phyloP scores from a whole-genome alignment of 1,284 basidiomycete genomes.

The Heterobasidion parviporum region DNA sequence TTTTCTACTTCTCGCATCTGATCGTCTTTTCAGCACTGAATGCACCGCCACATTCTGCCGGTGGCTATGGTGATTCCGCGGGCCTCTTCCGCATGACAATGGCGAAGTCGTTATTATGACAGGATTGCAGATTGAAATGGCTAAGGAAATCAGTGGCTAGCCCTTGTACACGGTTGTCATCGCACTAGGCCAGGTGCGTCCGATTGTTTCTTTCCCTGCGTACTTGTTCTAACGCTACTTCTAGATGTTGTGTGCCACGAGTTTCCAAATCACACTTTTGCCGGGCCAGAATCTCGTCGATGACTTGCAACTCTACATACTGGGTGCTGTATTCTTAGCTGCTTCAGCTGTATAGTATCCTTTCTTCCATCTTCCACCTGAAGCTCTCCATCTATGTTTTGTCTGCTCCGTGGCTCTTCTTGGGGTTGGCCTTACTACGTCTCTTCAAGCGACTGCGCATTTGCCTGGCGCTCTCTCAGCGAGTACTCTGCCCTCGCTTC shows the following conservation, averaged over 20 bases:
- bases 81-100: slow-evolving; percentile 42
- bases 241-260: slow-evolving; percentile 79
- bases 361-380: slow-evolving; percentile 86
- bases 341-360: slow-evolving; percentile 84
- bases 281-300: slow-evolving; percentile 81
- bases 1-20: slow-evolving; percentile 8
- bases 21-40: slow-evolving; percentile 43
- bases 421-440: slow-evolving; percentile 65
- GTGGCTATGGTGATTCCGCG: slow-evolving; percentile 37
- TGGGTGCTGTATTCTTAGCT: slow-evolving; percentile 79
- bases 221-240: not conserved
- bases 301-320: slow-evolving; percentile 80
- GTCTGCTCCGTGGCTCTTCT: slow-evolving; percentile 83
- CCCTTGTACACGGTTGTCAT: slow-evolving; percentile 87
- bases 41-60: slow-evolving; percentile 22
- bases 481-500: too few relatives aligned
- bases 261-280: slow-evolving; percentile 88
- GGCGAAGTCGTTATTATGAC: slow-evolving; percentile 64
- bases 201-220: slow-evolving; percentile 3
- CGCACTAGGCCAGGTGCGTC: slow-evolving; percentile 67
- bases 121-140: slow-evolving; percentile 72
- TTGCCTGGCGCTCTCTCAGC: too few relatives aligned
- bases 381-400: slow-evolving; percentile 85
- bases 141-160: slow-evolving; percentile 74
- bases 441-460: too few relatives aligned